phyloP scores from a whole-genome alignment of 257 asterid genomes.

The Petunia axillaris region DNA sequence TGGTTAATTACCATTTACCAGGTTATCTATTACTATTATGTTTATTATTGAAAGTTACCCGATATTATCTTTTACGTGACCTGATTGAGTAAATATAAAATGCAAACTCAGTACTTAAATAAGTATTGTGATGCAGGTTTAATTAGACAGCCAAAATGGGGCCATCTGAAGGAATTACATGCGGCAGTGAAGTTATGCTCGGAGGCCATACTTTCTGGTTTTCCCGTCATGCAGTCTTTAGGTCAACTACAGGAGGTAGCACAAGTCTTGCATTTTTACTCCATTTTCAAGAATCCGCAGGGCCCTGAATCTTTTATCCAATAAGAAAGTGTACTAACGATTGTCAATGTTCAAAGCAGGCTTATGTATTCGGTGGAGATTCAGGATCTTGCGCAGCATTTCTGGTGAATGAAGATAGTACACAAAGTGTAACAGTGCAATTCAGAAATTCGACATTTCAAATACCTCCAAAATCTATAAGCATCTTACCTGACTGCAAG shows the following conservation, averaged over 20 bases:
- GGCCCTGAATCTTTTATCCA: not conserved
- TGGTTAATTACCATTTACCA: too few species aligned
- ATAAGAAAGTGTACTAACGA: not conserved
- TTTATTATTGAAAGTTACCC: too few species aligned
- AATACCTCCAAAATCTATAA: constrained; percentile 72
- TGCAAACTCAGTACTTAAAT: not conserved
- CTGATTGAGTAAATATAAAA: not conserved
- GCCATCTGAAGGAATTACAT: constrained; percentile 77
- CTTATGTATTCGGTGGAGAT: constrained; percentile 49
- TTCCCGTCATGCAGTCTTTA: constrained; percentile 39
- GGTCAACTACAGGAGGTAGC: constrained; percentile 71
- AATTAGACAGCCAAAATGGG: constrained; percentile 77
- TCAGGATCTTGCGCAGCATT: constrained; percentile 75
- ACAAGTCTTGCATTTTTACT: not conserved
- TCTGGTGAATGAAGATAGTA: constrained; percentile 56
- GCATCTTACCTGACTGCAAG: constrained; percentile 85
- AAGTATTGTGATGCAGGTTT: constrained; percentile 52
- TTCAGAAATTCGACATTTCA: constrained; percentile 50
- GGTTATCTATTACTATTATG: too few species aligned
- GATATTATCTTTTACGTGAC: too few species aligned
- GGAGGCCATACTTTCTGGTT: constrained; percentile 55
- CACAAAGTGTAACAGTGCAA: constrained; percentile 35
- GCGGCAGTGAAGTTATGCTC: constrained; percentile 62
- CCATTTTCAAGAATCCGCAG: not conserved
- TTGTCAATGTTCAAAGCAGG: constrained; percentile 42